Percentiles rank a stretch among this genome's conserved stretches.
These are phyloP conservation scores for Conringia planisiliqua DNA, from an alignment of 345 rosid species.

Conservation along the genomic window DNA sequence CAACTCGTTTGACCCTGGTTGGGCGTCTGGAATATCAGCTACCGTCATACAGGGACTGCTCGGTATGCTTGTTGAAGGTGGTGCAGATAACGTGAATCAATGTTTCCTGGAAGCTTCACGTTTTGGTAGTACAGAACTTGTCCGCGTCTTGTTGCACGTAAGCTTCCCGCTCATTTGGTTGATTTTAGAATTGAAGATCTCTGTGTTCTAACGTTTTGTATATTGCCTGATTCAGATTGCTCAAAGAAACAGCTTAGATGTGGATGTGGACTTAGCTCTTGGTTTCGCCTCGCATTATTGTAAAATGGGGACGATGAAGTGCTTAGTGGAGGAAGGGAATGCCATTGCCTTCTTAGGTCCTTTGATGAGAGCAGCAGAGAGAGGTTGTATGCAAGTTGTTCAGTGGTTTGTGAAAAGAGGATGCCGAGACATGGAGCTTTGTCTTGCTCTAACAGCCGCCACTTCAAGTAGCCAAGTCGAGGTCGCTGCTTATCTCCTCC, in stretches of 20 bases:
- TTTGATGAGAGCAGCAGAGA: slow-evolving; percentile 92
- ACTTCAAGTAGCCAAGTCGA: slow-evolving; percentile 88
- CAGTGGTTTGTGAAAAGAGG: slow-evolving; percentile 92
- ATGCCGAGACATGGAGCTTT: slow-evolving; percentile 88
- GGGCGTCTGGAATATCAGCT: slow-evolving; percentile 93
- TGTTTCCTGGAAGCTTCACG: slow-evolving; percentile 98
- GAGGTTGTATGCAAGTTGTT: slow-evolving; percentile 93
- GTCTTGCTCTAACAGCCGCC: slow-evolving; percentile 95
- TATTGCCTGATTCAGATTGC: slow-evolving; percentile 64
- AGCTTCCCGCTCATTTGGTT: background rate
- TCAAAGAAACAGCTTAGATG: slow-evolving; percentile 93
- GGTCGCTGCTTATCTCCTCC: slow-evolving; percentile 81
- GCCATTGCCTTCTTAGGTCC: slow-evolving; percentile 92
- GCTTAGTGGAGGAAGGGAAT: slow-evolving; percentile 93
- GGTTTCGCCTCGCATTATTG: slow-evolving; percentile 94
- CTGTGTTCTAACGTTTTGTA: background rate
- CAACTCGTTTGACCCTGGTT: slow-evolving; percentile 86
- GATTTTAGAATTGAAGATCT: background rate
- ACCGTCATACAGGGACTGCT: slow-evolving; percentile 81
- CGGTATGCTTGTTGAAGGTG: slow-evolving; percentile 90
- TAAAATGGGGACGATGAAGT: slow-evolving; percentile 92
- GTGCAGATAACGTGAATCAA: slow-evolving; percentile 93
- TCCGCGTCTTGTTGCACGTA: slow-evolving; percentile 86
- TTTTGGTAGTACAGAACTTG: slow-evolving; percentile 97
- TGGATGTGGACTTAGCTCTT: slow-evolving; percentile 91